Evolutionary conservation across 1,284 basidiomycete genomes (phyloP), one percentile per base, ranked within the genome.

Genomic region (Ustilago vetiveriae): DNA sequence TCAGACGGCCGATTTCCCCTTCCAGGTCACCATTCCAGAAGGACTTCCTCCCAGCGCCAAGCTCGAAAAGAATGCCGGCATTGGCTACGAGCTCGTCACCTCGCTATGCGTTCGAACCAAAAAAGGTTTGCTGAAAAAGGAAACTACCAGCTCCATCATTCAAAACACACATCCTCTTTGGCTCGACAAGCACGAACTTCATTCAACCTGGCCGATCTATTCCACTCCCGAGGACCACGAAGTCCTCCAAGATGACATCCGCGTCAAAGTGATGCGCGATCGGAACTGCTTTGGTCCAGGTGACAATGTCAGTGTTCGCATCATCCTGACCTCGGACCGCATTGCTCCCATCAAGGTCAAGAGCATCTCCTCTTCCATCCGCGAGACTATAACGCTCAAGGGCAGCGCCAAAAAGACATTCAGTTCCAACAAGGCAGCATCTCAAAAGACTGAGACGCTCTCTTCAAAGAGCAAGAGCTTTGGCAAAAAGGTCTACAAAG

Each of bases 151-250:
- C 49, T 74, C 72, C 26, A 63, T 81, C 55, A 67, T 81, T 24
- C 68, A 79, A 29, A 72, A 73, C 39, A 72, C 65, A 6, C 74
- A 74, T 45, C 69, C 72, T 0, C 44, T 81, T 22, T 68, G 69
- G 50, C 63, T 81, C 29, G 77, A 78, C 48, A 81, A 81, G 63
- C 79, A 81, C 65, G 80, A 81, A 43, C 63, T 80, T 3, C 80
- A 80, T 54, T 77, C 78, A 10, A 67, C 71, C 10, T 80, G 79
- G 77, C 77, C 79, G 17, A 48, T 76, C 38, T 81, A 80, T 52
- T 51, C 75, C 26, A 40, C 51, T 16, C 74, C 75, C 0, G 74
- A 77, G 14, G 72, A 77, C 40, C 60, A 62, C 45, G 69, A 71
- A 39, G 63, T 48, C 16, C 40, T 57, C 19, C 55, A 59, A 19